Percentiles rank a stretch among this genome's conserved stretches.
These are phyloP conservation scores for Coemansia sp. DNA, from an alignment of 192 early-diverging fungal species.

Conservation along the genomic window DNA sequence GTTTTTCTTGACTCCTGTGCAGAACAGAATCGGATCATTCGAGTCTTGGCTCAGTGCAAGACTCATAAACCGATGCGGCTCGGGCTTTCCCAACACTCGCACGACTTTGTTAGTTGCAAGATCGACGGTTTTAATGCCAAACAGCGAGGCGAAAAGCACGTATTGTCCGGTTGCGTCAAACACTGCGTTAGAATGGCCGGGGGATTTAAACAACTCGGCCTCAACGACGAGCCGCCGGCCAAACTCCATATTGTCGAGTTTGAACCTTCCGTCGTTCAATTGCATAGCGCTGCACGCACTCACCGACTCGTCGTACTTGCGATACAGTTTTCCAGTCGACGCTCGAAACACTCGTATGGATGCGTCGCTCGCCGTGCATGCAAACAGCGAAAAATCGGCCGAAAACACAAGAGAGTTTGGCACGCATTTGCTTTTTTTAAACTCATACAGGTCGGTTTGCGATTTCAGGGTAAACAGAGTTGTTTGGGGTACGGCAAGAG, in stretches of 20 bases:
- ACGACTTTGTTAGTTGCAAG: constrained; percentile 81
- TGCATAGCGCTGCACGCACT: constrained; percentile 58
- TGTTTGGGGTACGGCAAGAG: constrained; percentile 58
- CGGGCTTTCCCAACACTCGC: constrained; percentile 83
- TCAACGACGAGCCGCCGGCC: constrained; percentile 88
- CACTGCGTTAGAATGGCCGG: constrained; percentile 69
- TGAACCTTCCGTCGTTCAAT: constrained; percentile 54
- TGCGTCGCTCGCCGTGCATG: constrained; percentile 80
- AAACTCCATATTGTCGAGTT: constrained; percentile 98
- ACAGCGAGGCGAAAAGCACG: constrained; percentile 86
- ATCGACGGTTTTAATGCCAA: constrained; percentile 95
- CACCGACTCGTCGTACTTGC: constrained; percentile 91
- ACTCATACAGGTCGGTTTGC: constrained; percentile 95
- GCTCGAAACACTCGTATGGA: constrained; percentile 84
- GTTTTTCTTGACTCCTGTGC: constrained; percentile 86
- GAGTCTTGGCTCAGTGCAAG: constrained; percentile 85
- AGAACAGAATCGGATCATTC: constrained; percentile 88
- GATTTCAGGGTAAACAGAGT: constrained; percentile 82
- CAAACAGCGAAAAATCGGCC: constrained; percentile 77
- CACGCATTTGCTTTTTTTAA: constrained; percentile 79
- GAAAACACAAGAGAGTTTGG: constrained; percentile 84
- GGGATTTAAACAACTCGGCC: constrained; percentile 75
- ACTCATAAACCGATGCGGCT: constrained; percentile 88
- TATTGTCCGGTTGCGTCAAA: constrained; percentile 92
- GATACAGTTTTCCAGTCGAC: constrained; percentile 76